Conservation (phyloP, 2,329 filamentous ascomycete genomes). For the Apiospora phragmitis region DNA sequence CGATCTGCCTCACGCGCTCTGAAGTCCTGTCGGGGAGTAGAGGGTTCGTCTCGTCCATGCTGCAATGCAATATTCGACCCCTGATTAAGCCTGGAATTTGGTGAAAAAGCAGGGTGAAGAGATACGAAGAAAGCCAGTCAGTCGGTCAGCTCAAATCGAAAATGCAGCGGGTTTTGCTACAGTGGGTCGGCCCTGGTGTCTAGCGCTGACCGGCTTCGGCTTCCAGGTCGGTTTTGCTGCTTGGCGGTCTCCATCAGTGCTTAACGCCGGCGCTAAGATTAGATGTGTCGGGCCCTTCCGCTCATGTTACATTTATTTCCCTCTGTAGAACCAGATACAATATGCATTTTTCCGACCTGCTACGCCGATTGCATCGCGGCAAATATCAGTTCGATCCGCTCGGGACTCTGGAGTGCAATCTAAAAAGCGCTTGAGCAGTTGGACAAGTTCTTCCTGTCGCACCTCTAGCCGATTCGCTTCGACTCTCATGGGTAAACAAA, state of each 20-base stretch:
- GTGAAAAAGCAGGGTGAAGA: neutral
- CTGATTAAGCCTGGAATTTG: neutral
- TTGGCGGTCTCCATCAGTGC: neutral
- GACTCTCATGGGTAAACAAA: neutral
- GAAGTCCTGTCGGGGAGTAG: slow-evolving; percentile 27
- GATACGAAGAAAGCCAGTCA: neutral
- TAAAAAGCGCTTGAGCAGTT: neutral
- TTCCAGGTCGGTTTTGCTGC: neutral
- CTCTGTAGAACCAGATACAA: neutral
- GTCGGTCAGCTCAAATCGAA: neutral
- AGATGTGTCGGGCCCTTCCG: neutral
- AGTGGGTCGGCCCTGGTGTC: neutral
- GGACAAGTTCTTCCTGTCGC: too few relatives aligned
- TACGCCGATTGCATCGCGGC: neutral
- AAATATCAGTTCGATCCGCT: neutral
- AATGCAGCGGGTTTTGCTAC: neutral
- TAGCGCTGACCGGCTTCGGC: neutral
- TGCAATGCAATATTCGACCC: neutral
- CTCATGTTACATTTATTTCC: neutral
- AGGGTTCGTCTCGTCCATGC: slow-evolving; percentile 38
- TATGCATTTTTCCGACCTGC: neutral
- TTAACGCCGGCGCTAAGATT: neutral
- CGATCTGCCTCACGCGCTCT: slow-evolving; percentile 23
- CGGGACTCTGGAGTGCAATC: too few relatives aligned
- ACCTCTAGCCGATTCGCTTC: neutral